Conservation (phyloP, 2,329 filamentous ascomycete species). For the Clonostachys solani region DNA sequence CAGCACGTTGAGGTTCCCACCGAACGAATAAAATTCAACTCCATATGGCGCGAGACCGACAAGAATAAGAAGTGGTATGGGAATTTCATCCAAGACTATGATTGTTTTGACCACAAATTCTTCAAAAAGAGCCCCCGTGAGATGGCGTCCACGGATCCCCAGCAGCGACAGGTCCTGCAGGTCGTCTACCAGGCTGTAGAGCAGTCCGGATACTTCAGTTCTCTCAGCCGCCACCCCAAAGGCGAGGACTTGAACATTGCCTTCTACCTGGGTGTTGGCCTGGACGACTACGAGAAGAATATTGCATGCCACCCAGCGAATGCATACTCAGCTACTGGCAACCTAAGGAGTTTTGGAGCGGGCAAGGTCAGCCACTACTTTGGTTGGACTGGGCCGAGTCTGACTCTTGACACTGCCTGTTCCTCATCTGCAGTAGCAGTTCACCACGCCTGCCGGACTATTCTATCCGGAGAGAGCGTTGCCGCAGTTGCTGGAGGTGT, state of each 20-base stretch:
- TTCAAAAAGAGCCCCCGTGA: conserved; percentile 70
- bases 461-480: conserved; percentile 37
- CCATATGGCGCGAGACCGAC: conserved; percentile 54
- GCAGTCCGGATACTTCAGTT: conserved; percentile 40
- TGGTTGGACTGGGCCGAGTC: conserved; percentile 26
- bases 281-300: conserved; percentile 2
- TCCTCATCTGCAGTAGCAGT: conserved; percentile 25
- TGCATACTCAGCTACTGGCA: conserved; percentile 19
- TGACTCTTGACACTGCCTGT: conserved; percentile 28
- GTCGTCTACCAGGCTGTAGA: conserved; percentile 65
- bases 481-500: conserved; percentile 39
- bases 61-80: conserved; percentile 56
- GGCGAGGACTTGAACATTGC: not conserved
- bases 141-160: conserved; percentile 56
- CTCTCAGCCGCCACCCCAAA: conserved; percentile 10
- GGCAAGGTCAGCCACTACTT: conserved; percentile 27
- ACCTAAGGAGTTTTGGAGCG: conserved; percentile 5
- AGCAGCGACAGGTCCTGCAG: conserved; percentile 57
- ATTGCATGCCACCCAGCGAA: not conserved
- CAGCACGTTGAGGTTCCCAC: conserved; percentile 52
- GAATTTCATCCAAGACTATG: conserved; percentile 54
- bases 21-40: conserved; percentile 30
- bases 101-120: conserved; percentile 62
- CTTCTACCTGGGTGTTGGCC: conserved; percentile 2
- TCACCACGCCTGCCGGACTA: conserved; percentile 16